A percentile compares a stretch with the other conserved stretches of the same genome.
These are phyloP conservation scores for Paecilomyces sp. DNA, from an alignment of 2,329 filamentous ascomycete species.

Conservation along the genomic window DNA sequence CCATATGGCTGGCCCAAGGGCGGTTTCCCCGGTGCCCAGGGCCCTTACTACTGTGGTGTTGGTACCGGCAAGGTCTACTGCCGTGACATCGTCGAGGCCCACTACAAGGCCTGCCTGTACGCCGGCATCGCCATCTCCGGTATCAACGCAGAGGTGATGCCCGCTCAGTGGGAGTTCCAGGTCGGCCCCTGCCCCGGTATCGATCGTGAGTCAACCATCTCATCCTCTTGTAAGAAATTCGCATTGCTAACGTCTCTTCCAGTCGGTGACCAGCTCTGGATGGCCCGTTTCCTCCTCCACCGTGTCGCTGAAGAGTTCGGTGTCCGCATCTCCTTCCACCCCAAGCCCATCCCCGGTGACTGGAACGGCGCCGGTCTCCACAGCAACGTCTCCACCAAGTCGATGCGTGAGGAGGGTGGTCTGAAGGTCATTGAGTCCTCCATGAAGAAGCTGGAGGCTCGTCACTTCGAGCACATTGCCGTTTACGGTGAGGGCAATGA, in stretches of 20 bases:
- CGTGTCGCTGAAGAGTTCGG: conserved; percentile 95
- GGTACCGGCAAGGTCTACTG: conserved; percentile 95
- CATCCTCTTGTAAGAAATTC: not conserved
- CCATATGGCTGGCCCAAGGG: conserved; percentile 88
- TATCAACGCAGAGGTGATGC: conserved; percentile 99
- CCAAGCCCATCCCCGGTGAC: conserved; percentile 91
- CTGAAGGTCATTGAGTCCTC: conserved; percentile 90
- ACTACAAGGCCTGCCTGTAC: conserved; percentile 87
- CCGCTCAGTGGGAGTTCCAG: conserved; percentile 97
- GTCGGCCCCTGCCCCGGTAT: conserved; percentile 87
- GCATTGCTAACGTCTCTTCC: conserved; percentile 11
- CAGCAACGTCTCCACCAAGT: conserved; percentile 85
- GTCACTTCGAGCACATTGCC: conserved; percentile 77
- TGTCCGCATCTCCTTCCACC: conserved; percentile 87
- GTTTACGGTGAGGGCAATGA: conserved; percentile 97
- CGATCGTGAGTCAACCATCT: conserved; percentile 52
- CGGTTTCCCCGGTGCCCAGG: conserved; percentile 86
- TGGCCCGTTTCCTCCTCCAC: conserved; percentile 81
- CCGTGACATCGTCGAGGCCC: conserved; percentile 93
- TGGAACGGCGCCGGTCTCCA: conserved; percentile 97
- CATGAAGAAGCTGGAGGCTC: conserved; percentile 74
- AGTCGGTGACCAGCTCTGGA: conserved; percentile 96
- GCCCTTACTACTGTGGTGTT: conserved; percentile 97
- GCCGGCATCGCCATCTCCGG: conserved; percentile 89
- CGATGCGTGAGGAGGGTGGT: conserved; percentile 84